A percentile compares a stretch with the other conserved stretches of the same genome.
phyloP scores from a whole-genome alignment of 352 stramenopile species.

The Phytophthora uliginosa region DNA sequence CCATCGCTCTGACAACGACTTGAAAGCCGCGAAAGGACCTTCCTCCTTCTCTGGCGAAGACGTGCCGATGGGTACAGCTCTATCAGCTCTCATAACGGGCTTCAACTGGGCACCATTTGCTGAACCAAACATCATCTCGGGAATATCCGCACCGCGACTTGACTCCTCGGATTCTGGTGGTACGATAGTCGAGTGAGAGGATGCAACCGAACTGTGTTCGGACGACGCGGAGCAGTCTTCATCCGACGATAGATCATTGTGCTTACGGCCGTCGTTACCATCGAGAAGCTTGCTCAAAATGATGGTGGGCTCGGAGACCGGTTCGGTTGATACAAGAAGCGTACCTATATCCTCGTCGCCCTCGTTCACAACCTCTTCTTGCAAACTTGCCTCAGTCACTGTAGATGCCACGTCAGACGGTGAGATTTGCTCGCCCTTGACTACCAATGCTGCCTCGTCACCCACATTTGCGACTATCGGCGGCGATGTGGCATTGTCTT shows the following conservation, averaged over 20 bases:
- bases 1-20: slow-evolving; percentile 39
- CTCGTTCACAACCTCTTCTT: slow-evolving; percentile 7
- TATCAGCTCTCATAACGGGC: neutral
- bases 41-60: slow-evolving; percentile 16
- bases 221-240: slow-evolving; percentile 8
- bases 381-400: neutral
- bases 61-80: neutral
- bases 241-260: slow-evolving; percentile 10
- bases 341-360: neutral
- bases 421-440: neutral
- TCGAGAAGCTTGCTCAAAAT: slow-evolving; percentile 1
- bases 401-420: slow-evolving; percentile 1
- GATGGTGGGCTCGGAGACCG: neutral
- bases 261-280: neutral
- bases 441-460: neutral
- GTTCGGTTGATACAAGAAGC: neutral
- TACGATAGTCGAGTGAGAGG: slow-evolving; percentile 11
- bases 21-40: slow-evolving; percentile 36
- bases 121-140: slow-evolving; percentile 12
- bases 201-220: slow-evolving; percentile 17
- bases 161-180: slow-evolving; percentile 12
- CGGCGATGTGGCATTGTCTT: neutral
- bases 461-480: neutral
- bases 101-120: slow-evolving; percentile 6
- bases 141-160: slow-evolving; percentile 2